Conservation (phyloP, 2,329 filamentous ascomycete species). For the Fusarium agapanthi region DNA sequence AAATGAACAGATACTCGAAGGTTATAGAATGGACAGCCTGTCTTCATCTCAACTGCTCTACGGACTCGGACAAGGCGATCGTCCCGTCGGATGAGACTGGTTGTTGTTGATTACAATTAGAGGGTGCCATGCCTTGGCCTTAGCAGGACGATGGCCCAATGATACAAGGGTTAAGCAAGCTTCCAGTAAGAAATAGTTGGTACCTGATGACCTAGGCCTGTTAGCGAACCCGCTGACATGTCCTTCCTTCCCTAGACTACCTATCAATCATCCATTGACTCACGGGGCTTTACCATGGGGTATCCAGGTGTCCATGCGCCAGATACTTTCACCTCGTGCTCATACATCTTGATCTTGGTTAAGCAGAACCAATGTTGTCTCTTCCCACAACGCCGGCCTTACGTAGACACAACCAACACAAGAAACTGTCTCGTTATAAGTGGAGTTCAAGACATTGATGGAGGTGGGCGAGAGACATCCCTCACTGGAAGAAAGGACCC, state of each 20-base stretch:
- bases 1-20: not conserved
- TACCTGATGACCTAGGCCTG: slow-evolving; percentile 17
- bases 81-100: not conserved
- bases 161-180: not conserved
- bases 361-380: not conserved
- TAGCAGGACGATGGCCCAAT: not conserved
- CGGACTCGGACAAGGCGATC: slow-evolving; percentile 1
- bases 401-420: slow-evolving; percentile 6
- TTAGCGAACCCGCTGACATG: slow-evolving; percentile 13
- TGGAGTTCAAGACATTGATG: slow-evolving; percentile 27
- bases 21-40: slow-evolving; percentile 15
- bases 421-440: slow-evolving; percentile 11
- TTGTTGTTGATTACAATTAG: not conserved
- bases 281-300: slow-evolving; percentile 30
- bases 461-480: slow-evolving; percentile 24
- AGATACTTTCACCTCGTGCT: slow-evolving; percentile 16
- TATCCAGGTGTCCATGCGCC: slow-evolving; percentile 18
- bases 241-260: not conserved
- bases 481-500: slow-evolving; percentile 33
- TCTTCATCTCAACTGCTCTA: not conserved
- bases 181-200: not conserved
- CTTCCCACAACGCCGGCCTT: not conserved
- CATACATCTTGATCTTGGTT: slow-evolving; percentile 6
- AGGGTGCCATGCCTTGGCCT: not conserved
- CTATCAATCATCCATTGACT: slow-evolving; percentile 3